These are phyloP conservation scores for Pseudopyricularia cyperi DNA, from an alignment of 2,329 filamentous ascomycete genomes.

Conservation along the genomic window DNA sequence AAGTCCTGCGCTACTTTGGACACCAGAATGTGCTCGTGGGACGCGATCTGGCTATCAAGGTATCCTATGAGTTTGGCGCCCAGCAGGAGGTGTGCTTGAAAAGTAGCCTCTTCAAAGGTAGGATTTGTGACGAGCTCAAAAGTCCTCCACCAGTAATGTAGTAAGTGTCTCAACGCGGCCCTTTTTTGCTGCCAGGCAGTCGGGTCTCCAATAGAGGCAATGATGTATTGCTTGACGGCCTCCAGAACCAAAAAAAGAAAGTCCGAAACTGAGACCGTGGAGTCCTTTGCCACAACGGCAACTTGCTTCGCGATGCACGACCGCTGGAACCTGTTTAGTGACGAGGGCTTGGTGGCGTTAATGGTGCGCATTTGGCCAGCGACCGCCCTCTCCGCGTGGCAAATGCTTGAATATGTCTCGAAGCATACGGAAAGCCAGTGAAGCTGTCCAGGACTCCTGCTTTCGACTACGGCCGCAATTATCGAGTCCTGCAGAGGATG, in stretches of 20 bases:
- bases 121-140: constrained; percentile 28
- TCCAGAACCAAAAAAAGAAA: constrained; percentile 35
- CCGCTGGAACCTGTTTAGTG: constrained; percentile 46
- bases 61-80: constrained; percentile 29
- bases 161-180: constrained; percentile 14
- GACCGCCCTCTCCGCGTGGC: constrained; percentile 26
- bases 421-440: constrained; percentile 39
- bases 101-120: constrained; percentile 47
- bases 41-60: constrained; percentile 10
- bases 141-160: constrained; percentile 43
- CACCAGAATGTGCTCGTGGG: constrained; percentile 23
- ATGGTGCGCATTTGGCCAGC: constrained; percentile 26
- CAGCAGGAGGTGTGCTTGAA: constrained; percentile 48
- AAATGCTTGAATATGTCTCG: constrained; percentile 34
- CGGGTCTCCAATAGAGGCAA: constrained; percentile 13
- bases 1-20: constrained; percentile 26
- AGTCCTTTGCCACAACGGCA: constrained; percentile 44
- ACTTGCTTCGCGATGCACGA: constrained; percentile 42
- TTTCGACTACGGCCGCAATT: constrained; percentile 31
- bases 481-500: constrained; percentile 47
- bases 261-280: constrained; percentile 37
- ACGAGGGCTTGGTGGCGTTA: constrained; percentile 33
- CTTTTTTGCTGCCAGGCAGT: constrained; percentile 13
- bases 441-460: constrained; percentile 18
- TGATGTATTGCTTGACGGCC: constrained; percentile 29